A percentile compares a stretch with the other conserved stretches of the same genome.
Conservation (phyloP, 2,329 filamentous ascomycete species). For the Trichoderma sp. region DNA sequence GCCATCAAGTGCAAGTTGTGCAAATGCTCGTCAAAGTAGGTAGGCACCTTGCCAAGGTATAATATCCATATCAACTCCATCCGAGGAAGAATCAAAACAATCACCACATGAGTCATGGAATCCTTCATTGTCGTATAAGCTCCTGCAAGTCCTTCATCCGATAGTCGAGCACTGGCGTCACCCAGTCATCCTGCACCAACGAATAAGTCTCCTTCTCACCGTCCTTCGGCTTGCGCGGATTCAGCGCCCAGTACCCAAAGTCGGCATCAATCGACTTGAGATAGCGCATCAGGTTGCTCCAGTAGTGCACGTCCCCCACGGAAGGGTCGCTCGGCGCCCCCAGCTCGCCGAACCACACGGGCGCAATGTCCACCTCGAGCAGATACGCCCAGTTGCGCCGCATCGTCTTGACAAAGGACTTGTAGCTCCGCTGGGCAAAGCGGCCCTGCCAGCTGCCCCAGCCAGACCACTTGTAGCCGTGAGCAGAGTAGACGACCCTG, state of each 20-base stretch:
- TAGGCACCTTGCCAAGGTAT: not conserved
- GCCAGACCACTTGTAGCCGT: conserved; percentile 71
- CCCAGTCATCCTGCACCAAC: conserved; percentile 65
- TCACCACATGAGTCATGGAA: not conserved
- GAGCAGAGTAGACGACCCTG: conserved; percentile 66
- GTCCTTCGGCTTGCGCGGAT: conserved; percentile 63
- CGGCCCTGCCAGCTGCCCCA: conserved; percentile 65
- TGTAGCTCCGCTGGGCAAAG: conserved; percentile 62
- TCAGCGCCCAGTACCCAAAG: conserved; percentile 72
- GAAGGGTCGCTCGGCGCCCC: conserved; percentile 58
- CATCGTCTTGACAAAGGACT: conserved; percentile 65
- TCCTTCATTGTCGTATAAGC: conserved; percentile 45
- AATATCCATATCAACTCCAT: conserved; percentile 8
- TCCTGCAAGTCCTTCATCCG: conserved; percentile 63
- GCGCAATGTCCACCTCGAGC: conserved; percentile 48
- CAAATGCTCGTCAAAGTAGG: conserved; percentile 7
- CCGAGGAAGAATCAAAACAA: conserved; percentile 1
- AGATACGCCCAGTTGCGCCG: conserved; percentile 67
- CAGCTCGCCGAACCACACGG: conserved; percentile 71
- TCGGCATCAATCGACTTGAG: conserved; percentile 62
- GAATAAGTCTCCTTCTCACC: conserved; percentile 63
- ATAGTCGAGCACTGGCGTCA: conserved; percentile 63
- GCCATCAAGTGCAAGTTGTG: not conserved
- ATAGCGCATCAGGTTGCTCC: conserved; percentile 63
- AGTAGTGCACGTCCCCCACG: conserved; percentile 64